Percentiles rank a stretch among this genome's conserved stretches.
Conservation (phyloP, 805 yeast species). For the Ogataea naganishii region DNA sequence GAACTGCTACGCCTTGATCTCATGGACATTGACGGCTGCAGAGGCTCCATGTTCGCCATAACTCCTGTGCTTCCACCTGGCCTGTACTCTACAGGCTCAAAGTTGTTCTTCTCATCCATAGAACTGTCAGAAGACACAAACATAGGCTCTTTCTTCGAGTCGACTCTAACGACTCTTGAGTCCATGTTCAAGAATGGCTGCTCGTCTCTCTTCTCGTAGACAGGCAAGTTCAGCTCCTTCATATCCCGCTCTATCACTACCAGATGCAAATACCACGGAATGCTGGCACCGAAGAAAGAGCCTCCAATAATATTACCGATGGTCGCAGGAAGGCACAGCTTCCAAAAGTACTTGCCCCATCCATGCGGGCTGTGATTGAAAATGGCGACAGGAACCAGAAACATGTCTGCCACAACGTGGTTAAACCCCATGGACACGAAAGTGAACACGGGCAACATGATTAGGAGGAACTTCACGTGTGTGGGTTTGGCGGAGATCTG, state of each 20-base stretch:
- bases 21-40: too few species aligned
- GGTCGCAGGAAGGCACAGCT: slow-evolving; percentile 57
- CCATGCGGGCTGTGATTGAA: slow-evolving; percentile 57
- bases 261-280: slow-evolving; percentile 70
- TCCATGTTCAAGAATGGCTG: slow-evolving; percentile 73
- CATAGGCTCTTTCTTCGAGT: slow-evolving; percentile 5
- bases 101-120: not conserved
- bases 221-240: slow-evolving; percentile 51
- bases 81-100: too few species aligned
- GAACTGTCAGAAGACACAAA: slow-evolving; percentile 1
- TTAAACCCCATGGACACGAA: slow-evolving; percentile 75
- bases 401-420: slow-evolving; percentile 82
- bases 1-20: too few species aligned
- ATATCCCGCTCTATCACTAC: slow-evolving; percentile 67
- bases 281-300: slow-evolving; percentile 45
- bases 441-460: slow-evolving; percentile 63
- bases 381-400: slow-evolving; percentile 53
- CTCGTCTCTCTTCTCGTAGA: slow-evolving; percentile 66
- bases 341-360: slow-evolving; percentile 66
- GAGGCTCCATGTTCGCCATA: too few species aligned
- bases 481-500: slow-evolving; percentile 74
- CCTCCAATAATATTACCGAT: slow-evolving; percentile 83
- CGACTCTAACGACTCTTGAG: slow-evolving; percentile 62
- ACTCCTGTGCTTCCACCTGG: too few species aligned
- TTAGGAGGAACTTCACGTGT: slow-evolving; percentile 62